phyloP scores from a whole-genome alignment of 176 grass and related monocot genomes.

The Triticum urartu region DNA sequence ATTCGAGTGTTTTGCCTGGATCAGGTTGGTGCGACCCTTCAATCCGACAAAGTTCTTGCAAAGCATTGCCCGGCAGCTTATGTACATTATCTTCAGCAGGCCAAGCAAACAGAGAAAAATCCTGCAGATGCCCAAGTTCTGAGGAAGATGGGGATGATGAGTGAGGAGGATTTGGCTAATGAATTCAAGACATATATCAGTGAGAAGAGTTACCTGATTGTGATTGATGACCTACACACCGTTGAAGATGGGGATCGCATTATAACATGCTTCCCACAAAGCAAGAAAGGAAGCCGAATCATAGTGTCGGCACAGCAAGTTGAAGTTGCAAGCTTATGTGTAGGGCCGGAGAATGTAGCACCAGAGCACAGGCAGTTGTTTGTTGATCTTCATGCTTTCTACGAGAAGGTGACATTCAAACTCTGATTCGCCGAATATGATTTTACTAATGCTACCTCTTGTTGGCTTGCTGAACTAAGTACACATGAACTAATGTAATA shows the following conservation, averaged over 20 bases:
- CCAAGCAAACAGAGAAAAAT: not conserved
- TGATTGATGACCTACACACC: not conserved
- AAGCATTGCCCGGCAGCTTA: conserved; percentile 7
- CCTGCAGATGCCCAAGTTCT: not conserved
- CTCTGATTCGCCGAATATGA: not conserved
- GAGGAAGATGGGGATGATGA: not conserved
- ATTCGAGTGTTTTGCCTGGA: not conserved
- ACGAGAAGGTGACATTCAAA: not conserved
- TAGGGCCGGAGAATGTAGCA: not conserved
- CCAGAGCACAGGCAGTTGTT: conserved; percentile 2
- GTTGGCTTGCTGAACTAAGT: too few relatives aligned
- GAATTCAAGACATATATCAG: not conserved
- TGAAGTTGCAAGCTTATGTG: not conserved
- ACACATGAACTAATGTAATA: too few relatives aligned
- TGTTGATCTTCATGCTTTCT: not conserved
- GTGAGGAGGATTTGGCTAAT: not conserved
- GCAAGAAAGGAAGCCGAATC: not conserved
- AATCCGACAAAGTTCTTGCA: not conserved
- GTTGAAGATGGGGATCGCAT: not conserved
- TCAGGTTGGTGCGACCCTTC: not conserved
- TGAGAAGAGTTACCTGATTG: not conserved
- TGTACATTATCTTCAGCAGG: not conserved
- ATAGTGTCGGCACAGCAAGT: not conserved
- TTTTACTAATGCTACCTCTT: not conserved
- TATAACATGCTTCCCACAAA: not conserved